Conservation (phyloP, 2,329 filamentous ascomycete species). For the Xylariaceae sp. region DNA sequence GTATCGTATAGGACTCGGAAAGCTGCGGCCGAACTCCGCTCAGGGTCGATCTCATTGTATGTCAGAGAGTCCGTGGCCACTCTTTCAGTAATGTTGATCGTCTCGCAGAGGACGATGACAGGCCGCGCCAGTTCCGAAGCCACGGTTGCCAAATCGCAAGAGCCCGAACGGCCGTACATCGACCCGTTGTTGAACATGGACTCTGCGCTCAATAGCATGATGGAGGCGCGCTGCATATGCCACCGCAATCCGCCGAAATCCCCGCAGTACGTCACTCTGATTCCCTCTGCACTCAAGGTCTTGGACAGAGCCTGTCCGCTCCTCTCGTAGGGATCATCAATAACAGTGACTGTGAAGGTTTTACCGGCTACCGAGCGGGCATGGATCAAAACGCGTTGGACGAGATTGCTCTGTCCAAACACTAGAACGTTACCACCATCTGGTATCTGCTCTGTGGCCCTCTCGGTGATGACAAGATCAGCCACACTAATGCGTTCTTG, state of each 20-base stretch:
- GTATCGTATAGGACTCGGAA: conserved; percentile 80
- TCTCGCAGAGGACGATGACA: conserved; percentile 87
- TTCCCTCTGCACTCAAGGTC: conserved; percentile 56
- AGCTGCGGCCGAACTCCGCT: conserved; percentile 48
- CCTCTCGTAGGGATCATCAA: conserved; percentile 59
- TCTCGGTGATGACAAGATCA: conserved; percentile 74
- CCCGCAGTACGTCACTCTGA: conserved; percentile 74
- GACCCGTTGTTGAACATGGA: conserved; percentile 94
- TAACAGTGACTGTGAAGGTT: conserved; percentile 73
- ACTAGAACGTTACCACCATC: conserved; percentile 79
- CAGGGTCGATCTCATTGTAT: conserved; percentile 83
- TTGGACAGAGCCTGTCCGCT: conserved; percentile 56
- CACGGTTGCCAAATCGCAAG: conserved; percentile 76
- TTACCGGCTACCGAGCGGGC: conserved; percentile 61
- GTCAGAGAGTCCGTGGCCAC: conserved; percentile 89
- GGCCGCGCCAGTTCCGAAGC: conserved; percentile 69
- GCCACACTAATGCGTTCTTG: conserved; percentile 83
- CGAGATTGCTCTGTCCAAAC: conserved; percentile 77
- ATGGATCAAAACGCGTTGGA: conserved; percentile 71
- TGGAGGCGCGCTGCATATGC: conserved; percentile 58
- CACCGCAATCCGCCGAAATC: conserved; percentile 68
- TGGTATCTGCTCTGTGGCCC: conserved; percentile 66
- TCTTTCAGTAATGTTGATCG: conserved; percentile 82
- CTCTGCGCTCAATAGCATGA: conserved; percentile 79
- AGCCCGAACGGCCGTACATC: conserved; percentile 81